These are phyloP conservation scores for Cucurbita maxima DNA, from an alignment of 306 rosid genomes.

Conservation along the genomic window DNA sequence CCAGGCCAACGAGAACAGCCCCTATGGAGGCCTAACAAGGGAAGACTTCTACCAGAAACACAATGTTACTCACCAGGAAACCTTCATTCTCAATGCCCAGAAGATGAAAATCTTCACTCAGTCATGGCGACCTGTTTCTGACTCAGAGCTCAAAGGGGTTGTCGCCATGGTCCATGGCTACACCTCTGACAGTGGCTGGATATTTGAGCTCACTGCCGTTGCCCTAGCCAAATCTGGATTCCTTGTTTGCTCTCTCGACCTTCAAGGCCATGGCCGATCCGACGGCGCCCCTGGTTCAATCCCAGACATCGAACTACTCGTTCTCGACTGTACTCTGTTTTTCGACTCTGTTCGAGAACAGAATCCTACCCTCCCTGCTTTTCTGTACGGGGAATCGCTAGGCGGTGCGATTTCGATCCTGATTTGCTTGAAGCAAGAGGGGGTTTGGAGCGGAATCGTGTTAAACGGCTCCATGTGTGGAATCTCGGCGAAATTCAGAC, in stretches of 20 bases:
- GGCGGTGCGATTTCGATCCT: slow-evolving; percentile 8
- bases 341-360: slow-evolving; percentile 1
- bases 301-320: not conserved
- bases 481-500: slow-evolving; percentile 3
- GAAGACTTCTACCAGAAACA: slow-evolving; percentile 6
- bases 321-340: not conserved
- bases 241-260: slow-evolving; percentile 8
- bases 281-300: slow-evolving; percentile 5
- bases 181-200: slow-evolving; percentile 8
- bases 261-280: slow-evolving; percentile 9
- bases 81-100: slow-evolving; percentile 4
- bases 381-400: slow-evolving; percentile 11
- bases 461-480: slow-evolving; percentile 10
- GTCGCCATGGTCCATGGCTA: slow-evolving; percentile 13
- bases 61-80: not conserved
- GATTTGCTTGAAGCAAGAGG: not conserved
- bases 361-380: not conserved
- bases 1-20: slow-evolving; percentile 11
- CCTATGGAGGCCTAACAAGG: slow-evolving; percentile 1
- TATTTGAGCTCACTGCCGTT: slow-evolving; percentile 3
- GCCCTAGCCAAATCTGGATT: slow-evolving; percentile 10
- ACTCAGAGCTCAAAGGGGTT: not conserved
- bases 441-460: slow-evolving; percentile 3
- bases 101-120: slow-evolving; percentile 12
- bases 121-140: slow-evolving; percentile 2